phyloP scores from a whole-genome alignment of 225 moss, liverwort and hornwort genomes.

The Sphagnum tenellum region DNA sequence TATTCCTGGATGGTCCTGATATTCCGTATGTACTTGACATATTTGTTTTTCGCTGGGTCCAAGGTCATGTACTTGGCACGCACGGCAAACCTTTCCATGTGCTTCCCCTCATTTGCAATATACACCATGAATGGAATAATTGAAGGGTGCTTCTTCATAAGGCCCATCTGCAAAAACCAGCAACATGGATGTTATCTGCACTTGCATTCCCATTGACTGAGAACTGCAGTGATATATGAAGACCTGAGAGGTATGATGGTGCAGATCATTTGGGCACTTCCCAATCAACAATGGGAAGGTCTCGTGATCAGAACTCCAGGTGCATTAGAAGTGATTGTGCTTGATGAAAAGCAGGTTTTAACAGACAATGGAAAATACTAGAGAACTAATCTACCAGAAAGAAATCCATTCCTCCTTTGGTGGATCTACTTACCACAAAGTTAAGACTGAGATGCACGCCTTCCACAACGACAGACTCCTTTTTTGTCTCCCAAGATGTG shows the following conservation, averaged over 20 bases:
- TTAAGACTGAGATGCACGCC: conserved; percentile 96
- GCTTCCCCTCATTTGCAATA: conserved; percentile 86
- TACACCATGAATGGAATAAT: conserved; percentile 97
- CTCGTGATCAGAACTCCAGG: no score
- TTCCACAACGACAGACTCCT: conserved; percentile 93
- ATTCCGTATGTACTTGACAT: conserved; percentile 96
- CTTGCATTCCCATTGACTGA: neutral
- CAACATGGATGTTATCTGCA: neutral
- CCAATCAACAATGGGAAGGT: no score
- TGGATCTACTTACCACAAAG: conserved; percentile 59
- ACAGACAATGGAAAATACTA: no score
- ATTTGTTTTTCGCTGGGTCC: conserved; percentile 92
- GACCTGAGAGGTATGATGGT: no score
- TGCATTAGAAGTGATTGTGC: no score
- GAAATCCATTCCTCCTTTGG: no score
- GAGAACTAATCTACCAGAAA: no score
- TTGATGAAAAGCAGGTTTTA: no score
- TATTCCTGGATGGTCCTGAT: conserved; percentile 98
- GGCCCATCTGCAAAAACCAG: conserved; percentile 55
- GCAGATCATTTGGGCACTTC: no score
- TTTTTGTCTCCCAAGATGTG: conserved; percentile 81
- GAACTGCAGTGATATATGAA: no score
- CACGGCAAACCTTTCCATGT: conserved; percentile 92
- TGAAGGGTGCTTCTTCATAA: conserved; percentile 98
- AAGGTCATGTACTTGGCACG: conserved; percentile 98